Evolutionary conservation across 169 alveolate species (phyloP), one percentile per base, ranked within the genome.

Genomic region (Plasmodium berghei): DNA sequence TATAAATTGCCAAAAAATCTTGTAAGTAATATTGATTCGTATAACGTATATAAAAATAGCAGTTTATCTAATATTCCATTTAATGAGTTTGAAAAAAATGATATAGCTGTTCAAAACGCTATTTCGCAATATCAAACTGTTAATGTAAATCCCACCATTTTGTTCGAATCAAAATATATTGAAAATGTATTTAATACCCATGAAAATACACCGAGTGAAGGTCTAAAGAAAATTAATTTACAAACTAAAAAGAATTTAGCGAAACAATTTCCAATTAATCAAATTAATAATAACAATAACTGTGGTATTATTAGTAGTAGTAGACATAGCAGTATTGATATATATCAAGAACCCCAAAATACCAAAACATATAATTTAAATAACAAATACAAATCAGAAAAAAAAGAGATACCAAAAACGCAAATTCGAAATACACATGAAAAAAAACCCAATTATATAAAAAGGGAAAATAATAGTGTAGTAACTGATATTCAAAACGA

Each of bases 151-250:
- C 63, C 88, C 12, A 62, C 40, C 46, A 66, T 80, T 72, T 80
- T 83, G 1, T 67, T 80, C 40, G 90, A 80, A 66, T 80, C 90
- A 9, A 80, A 66, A 12, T 42, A 66, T 26, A 54, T 56, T 22
- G 72, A 70, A 55, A 80, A 48, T 12, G 22, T 61, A 20, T 46
- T 22, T 20, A 54, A 80, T 9, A 67, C 26, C 20, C 42, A 34
- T 34, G 42, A 34, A 34, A n/a, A 34, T 16, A 55, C 16, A 20
- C 18, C 67, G 6, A 48, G 42, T 5, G 42, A 52, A 54, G 48
- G 9, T 0, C 16, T 14, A 46, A 3, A 6, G 12, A 9, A 9
- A 66, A 20, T 1, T 10, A 42, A 63, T 24, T 6, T 10, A 18
- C 40, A 12, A 40, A 52, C 20, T 22, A 56, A 66, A 54, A 34